Base-by-base conservation (phyloP, 257 asterid species). In the Anisodus tanguticus region DNA sequence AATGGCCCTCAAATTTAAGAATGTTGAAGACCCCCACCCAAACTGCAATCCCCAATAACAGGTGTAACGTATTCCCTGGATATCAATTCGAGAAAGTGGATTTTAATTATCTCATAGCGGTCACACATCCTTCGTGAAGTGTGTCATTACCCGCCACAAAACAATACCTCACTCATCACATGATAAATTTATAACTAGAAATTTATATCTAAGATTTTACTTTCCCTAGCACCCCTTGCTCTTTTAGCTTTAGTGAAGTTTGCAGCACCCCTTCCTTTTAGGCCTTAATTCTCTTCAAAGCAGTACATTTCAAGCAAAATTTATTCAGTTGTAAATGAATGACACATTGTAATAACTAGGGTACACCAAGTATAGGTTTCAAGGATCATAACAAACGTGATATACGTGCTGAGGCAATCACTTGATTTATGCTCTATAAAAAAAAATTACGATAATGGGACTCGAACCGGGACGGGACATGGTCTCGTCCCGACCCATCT, bases 331-430 rank as follows among this genome's bases (percentile, higher is more conserved):
- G 43, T 49, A 74, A 74, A 19, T 49, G 43, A 11, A 74, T 49
- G 81, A 17, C 43, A 74, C 62, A 74, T 49, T 11, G 62, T 49
- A 22, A 49, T 16, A 49, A 74, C 62, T 22, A 49, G 5, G 19
- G 59, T 47, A 74, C 19, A 49, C 62, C 11, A 74, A 22, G 81
- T 49, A 41, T 5, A 22, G 81, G 45, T 74, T 49, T 49, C 12
- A 22, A 49, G 43, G 81, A 74, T 49, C 81, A 49, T 49, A 47
- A 51, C 19, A 49, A 49, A 74, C 81, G 49, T 74, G 6, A 74
- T 19, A 62, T 19, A 63, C 16, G 0, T 22, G 12, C 15, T 22
- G 39, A 4, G 81, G 60, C 80, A 10, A 13, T 57, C 26, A 22
- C 60, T 72, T 72, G n/a, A 72, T 22, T 19, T 47, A 47, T n/a